A percentile compares a stretch with the other conserved stretches of the same genome.
Evolutionary conservation across 2,329 filamentous ascomycete genomes (phyloP).

Genomic region (Nemania sp.): DNA sequence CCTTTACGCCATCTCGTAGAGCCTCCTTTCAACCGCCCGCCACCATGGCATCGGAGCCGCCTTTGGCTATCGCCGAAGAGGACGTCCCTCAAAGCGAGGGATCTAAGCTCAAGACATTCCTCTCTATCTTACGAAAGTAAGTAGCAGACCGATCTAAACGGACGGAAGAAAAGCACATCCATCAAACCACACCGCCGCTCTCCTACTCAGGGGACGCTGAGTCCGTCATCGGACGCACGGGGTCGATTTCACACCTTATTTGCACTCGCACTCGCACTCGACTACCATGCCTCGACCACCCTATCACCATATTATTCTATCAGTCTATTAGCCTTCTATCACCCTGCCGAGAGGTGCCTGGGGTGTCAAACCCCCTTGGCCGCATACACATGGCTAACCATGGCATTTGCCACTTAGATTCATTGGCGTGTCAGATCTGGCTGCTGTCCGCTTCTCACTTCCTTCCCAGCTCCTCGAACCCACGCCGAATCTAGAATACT

Average conservation of each 20-base stretch:
- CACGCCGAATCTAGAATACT: slow-evolving; percentile 96
- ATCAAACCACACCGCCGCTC: slow-evolving; percentile 6
- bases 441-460: slow-evolving; percentile 91
- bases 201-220: slow-evolving; percentile 2
- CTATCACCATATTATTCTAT: too few species aligned
- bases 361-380: neutral
- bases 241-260: neutral
- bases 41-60: slow-evolving; percentile 34
- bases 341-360: too few species aligned
- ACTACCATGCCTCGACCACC: neutral
- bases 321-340: too few species aligned
- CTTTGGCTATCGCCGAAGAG: slow-evolving; percentile 34
- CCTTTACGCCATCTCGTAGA: neutral
- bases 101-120: slow-evolving; percentile 86
- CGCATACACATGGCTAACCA: slow-evolving; percentile 33
- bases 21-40: neutral
- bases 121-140: slow-evolving; percentile 86
- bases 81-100: slow-evolving; percentile 66
- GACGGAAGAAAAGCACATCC: too few species aligned
- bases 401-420: slow-evolving; percentile 61
- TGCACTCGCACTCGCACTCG: neutral
- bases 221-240: slow-evolving; percentile 32
- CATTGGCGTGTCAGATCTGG: slow-evolving; percentile 94
- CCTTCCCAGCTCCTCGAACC: slow-evolving; percentile 95
- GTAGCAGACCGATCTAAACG: slow-evolving; percentile 41